Evolutionary conservation across 2,329 filamentous ascomycete species (phyloP), one percentile per base, ranked within the genome.

Genomic region (Periglandula ipomoeae): DNA sequence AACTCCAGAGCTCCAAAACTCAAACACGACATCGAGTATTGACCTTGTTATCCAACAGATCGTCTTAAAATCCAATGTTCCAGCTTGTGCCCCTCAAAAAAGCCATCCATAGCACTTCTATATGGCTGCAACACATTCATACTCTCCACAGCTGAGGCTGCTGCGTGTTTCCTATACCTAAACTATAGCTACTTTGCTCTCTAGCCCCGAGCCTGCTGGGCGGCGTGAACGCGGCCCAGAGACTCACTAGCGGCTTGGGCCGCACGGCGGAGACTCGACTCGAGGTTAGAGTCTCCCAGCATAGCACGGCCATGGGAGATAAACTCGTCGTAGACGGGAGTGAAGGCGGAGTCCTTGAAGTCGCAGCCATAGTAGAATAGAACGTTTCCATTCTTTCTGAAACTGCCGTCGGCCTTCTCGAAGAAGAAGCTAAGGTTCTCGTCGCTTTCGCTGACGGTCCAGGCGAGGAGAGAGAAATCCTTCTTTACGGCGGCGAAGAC

Each of bases 361-460:
- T 93, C 86, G 50, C 93, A 81, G 46, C 90, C 90, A 66, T 94
- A 95, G 87, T 91, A 97, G 75, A 97, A 97, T 61, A 97, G 83
- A 35, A 96, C 88, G 61, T 90, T 88, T 50, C 89, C 89, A 57
- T 88, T 82, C 49, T 84, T 82, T 53, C 85, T 88, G 59, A 96
- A 79, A 67, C 88, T 95, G 49, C 93, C 91, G 58, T 96, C 89
- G 9, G 91, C 86, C 76, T 95, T 95, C 69, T 95, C 90, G 58
- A 95, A 94, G 75, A 97, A 96, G 93, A 91, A 97, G 10, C 89
- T 90, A 59, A 97, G 74, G 66, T 97, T 96, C 76, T 97, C 91
- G 59, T 97, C 90, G 57, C 94, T 86, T 61, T 90, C 85, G 71
- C 87, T 91, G 52, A 96, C 91, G n/a, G 89, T 95, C 91, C 90